Conservation (phyloP, 2,329 filamentous ascomycete species). For the Claviceps sp. region DNA sequence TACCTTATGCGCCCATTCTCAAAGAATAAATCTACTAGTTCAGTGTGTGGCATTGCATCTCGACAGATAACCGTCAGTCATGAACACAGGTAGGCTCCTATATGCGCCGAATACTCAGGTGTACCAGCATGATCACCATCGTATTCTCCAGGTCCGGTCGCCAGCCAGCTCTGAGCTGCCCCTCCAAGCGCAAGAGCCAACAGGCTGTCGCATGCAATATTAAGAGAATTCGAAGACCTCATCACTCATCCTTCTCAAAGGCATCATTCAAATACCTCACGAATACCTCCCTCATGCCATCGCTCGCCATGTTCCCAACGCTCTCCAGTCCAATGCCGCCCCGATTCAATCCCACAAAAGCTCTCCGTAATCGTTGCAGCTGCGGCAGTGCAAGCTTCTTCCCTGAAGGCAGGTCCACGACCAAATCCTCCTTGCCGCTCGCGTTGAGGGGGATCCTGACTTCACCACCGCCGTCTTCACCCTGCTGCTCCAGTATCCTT, state of each 20-base stretch:
- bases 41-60: too few relatives aligned
- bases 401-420: constrained; percentile 48
- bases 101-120: background rate
- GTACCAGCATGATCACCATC: too few relatives aligned
- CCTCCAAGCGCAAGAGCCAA: background rate
- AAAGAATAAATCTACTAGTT: too few relatives aligned
- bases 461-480: constrained; percentile 51
- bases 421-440: constrained; percentile 31
- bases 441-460: constrained; percentile 33
- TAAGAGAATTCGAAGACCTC: background rate
- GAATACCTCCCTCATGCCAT: constrained; percentile 48
- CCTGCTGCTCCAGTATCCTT: constrained; percentile 53
- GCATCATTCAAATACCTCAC: constrained; percentile 53
- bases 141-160: too few relatives aligned
- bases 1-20: too few relatives aligned
- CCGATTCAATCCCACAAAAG: constrained; percentile 65
- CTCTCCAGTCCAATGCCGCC: constrained; percentile 49
- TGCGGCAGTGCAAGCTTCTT: constrained; percentile 58
- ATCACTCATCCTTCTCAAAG: constrained; percentile 41
- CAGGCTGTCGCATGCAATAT: background rate
- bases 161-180: too few relatives aligned
- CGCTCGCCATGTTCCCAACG: constrained; percentile 38
- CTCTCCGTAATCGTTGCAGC: constrained; percentile 62
- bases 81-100: background rate
- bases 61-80: too few relatives aligned